Conservation (phyloP, 2,329 filamentous ascomycete genomes). For the Phyllosticta ampelicida region DNA sequence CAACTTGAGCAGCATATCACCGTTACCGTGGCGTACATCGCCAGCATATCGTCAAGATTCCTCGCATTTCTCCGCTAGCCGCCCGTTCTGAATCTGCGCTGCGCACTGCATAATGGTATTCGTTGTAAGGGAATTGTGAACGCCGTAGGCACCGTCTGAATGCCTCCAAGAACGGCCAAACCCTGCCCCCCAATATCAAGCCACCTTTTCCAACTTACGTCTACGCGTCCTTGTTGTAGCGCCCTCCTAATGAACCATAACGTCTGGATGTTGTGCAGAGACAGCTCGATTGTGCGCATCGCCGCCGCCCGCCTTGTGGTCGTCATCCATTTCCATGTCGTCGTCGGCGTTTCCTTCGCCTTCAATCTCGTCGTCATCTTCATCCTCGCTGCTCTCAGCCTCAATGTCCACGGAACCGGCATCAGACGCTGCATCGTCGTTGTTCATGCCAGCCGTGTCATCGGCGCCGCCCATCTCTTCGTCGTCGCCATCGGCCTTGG, state of each 20-base stretch:
- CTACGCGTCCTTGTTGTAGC: neutral
- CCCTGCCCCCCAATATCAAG: neutral
- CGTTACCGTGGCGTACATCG: no score
- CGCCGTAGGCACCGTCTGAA: neutral
- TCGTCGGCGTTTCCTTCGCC: slow-evolving; percentile 46
- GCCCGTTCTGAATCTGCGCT: neutral
- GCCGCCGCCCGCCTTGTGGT: slow-evolving; percentile 20
- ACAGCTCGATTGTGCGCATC: slow-evolving; percentile 18
- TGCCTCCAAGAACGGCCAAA: neutral
- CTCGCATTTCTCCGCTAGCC: neutral
- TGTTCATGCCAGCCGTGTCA: slow-evolving; percentile 37
- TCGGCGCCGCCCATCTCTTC: slow-evolving; percentile 66
- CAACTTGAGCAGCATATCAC: no score
- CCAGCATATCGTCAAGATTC: neutral
- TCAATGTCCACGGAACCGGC: slow-evolving; percentile 71
- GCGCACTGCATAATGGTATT: neutral
- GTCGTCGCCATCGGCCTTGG: slow-evolving; percentile 47
- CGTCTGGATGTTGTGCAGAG: slow-evolving; percentile 18
- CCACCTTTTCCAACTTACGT: neutral
- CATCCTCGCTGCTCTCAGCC: slow-evolving; percentile 62
- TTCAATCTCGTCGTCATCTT: slow-evolving; percentile 55
- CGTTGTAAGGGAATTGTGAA: neutral
- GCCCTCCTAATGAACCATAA: slow-evolving; percentile 29
- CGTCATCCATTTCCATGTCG: slow-evolving; percentile 48
- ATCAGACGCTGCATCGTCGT: slow-evolving; percentile 58